Base-by-base conservation (phyloP, 176 grass and related monocot genomes). In the Zizania latifolia region DNA sequence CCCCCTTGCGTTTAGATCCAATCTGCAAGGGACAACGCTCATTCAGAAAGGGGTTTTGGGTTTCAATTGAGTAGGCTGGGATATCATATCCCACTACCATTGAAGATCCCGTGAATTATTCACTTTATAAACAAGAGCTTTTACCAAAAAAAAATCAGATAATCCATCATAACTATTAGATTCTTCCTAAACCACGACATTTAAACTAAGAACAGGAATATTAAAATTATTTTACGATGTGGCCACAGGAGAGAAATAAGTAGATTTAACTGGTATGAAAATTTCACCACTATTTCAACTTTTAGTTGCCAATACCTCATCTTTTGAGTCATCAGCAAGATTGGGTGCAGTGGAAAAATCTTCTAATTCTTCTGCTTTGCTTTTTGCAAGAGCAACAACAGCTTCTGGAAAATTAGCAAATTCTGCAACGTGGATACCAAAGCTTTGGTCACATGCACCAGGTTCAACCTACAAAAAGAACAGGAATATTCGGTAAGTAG, bases 341-440 rank as follows among this genome's bases (percentile, higher is more conserved):
- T 44, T 71, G 34, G 86, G 79, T 65, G 84, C 70, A 22, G 65
- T 58, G 71, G 94, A 93, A 82, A 97, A 97, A 74, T 97, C 88
- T 91, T 97, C 94, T 59, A 97, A 77, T 62, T 97, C 94, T 77
- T 89, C 94, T 30, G 94, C 90, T 91, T 97, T 97, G 70, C 85
- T 89, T 89, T 89, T 93, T 75, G 94, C 94, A 48, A 97, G 88
- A 70, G 45, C 78, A 62, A 97, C 50, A 68, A 93, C 90, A 77
- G 79, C 88, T 87, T 93, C 90, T 75, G 94, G 94, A 84, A 97
- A 93, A 74, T 97, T 91, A 83, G 94, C 90, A 64, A 97, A 93
- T 78, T 97, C 90, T 65, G 94, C 94, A 62, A 97, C 94, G 48
- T 97, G 94, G 80, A 97, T 97, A 75, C 94, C 94, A 64, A 97